These are phyloP conservation scores for Ogataea hybrid DNA, from an alignment of 1,139 yeast species.

Conservation along the genomic window DNA sequence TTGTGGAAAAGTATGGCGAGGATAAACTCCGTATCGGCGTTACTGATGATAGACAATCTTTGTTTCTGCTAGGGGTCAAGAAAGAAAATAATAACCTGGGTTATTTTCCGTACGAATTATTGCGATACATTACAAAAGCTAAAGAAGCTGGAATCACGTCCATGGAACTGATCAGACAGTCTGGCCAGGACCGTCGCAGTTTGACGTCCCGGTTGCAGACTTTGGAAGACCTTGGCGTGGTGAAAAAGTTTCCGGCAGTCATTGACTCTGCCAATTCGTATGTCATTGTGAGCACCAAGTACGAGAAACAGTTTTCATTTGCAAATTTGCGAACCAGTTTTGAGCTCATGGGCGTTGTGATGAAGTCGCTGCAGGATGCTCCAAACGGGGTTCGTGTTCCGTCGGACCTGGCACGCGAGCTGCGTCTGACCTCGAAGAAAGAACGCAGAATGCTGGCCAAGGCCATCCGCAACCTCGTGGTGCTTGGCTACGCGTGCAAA, in stretches of 20 bases:
- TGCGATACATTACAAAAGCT: slow-evolving; percentile 51
- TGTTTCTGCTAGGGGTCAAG: slow-evolving; percentile 40
- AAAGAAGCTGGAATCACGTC: slow-evolving; percentile 59
- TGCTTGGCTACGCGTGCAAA: slow-evolving; percentile 20
- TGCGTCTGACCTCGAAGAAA: slow-evolving; percentile 43
- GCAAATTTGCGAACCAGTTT: slow-evolving; percentile 11
- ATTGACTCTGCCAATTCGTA: slow-evolving; percentile 20
- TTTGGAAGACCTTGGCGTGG: slow-evolving; percentile 47
- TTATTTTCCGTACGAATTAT: slow-evolving; percentile 40
- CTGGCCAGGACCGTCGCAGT: slow-evolving; percentile 73
- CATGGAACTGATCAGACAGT: slow-evolving; percentile 49
- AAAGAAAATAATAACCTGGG: slow-evolving; percentile 42
- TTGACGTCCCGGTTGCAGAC: slow-evolving; percentile 59
- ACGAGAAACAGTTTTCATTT: slow-evolving; percentile 20
- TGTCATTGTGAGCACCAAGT: slow-evolving; percentile 23
- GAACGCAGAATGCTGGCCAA: slow-evolving; percentile 13
- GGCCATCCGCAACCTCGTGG: slow-evolving; percentile 16
- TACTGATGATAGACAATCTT: slow-evolving; percentile 40
- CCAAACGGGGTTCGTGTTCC: slow-evolving; percentile 68
- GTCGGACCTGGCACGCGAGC: slow-evolving; percentile 57
- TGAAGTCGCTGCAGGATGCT: slow-evolving; percentile 58
- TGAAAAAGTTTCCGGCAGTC: slow-evolving; percentile 37
- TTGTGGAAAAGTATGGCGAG: slow-evolving; percentile 14
- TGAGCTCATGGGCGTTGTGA: slow-evolving; percentile 36
- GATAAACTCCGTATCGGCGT: slow-evolving; percentile 29